These are phyloP conservation scores for Scedosporium minutisporum DNA, from an alignment of 2,329 filamentous ascomycete genomes.

Conservation along the genomic window DNA sequence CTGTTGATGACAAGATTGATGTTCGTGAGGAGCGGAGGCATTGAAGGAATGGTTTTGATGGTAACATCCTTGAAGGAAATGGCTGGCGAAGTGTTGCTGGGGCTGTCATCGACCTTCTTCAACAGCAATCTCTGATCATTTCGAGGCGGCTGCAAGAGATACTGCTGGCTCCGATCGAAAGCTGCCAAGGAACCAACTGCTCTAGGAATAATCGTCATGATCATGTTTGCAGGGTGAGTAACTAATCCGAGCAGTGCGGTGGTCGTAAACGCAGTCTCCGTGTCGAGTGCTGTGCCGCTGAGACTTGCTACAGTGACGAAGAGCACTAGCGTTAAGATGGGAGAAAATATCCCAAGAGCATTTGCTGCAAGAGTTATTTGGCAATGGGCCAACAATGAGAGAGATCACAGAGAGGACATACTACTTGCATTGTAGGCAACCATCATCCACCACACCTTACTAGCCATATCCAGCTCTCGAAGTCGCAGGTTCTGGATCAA, in stretches of 20 bases:
- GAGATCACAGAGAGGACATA: background rate
- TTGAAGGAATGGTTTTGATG: too few relatives aligned
- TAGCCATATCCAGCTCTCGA: background rate
- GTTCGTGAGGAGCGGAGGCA: too few relatives aligned
- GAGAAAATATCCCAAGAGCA: background rate
- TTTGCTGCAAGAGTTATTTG: background rate
- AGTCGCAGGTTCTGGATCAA: background rate
- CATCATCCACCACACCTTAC: background rate
- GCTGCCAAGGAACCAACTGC: background rate
- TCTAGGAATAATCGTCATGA: slow-evolving; percentile 12
- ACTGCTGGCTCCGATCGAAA: background rate
- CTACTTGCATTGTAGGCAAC: background rate
- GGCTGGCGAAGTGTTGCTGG: background rate
- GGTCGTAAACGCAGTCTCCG: background rate
- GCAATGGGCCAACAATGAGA: too few relatives aligned
- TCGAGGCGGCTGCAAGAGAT: background rate
- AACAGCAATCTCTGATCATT: background rate
- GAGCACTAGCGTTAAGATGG: background rate
- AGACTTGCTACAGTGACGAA: background rate
- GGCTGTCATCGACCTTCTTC: background rate
- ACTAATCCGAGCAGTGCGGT: slow-evolving; percentile 7
- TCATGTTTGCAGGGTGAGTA: slow-evolving; percentile 13
- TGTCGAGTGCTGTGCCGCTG: background rate
- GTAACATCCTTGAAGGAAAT: background rate
- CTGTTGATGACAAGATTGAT: too few relatives aligned